A percentile compares a stretch with the other conserved stretches of the same genome.
These are phyloP conservation scores for Verticillium albo-atrum DNA, from an alignment of 2,329 filamentous ascomycete genomes.

Conservation along the genomic window DNA sequence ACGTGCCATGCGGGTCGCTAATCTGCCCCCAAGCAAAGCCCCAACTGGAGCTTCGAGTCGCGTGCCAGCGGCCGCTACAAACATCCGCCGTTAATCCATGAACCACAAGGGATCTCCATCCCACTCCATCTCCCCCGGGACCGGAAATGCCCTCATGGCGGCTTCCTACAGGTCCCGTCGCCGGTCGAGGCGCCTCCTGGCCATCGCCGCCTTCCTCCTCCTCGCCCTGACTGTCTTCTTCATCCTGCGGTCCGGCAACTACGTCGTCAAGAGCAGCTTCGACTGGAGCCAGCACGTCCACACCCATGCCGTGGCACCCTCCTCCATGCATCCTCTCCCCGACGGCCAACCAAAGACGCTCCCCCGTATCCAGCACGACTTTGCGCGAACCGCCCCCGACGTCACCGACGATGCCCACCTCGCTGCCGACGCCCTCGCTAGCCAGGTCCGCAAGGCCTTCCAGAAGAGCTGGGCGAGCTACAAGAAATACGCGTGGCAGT, in stretches of 20 bases:
- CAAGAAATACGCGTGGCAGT: conserved; percentile 37
- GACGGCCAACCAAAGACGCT: conserved; percentile 2
- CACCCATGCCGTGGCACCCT: conserved; percentile 1
- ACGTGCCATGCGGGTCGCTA: no score
- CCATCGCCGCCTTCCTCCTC: conserved; percentile 5
- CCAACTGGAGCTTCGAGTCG: not conserved
- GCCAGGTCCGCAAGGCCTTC: conserved; percentile 19
- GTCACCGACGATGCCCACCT: not conserved
- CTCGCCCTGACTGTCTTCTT: conserved; percentile 5
- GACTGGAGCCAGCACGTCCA: conserved; percentile 9
- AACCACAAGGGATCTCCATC: no score
- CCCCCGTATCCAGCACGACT: conserved; percentile 9
- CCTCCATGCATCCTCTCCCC: conserved; percentile 7
- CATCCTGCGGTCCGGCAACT: not conserved
- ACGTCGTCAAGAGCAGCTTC: conserved; percentile 9
- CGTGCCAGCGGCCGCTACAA: not conserved
- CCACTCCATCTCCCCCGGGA: not conserved
- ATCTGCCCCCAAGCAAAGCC: no score
- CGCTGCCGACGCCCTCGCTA: not conserved
- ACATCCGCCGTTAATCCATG: not conserved
- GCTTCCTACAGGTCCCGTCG: conserved; percentile 8
- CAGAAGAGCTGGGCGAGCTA: conserved; percentile 35
- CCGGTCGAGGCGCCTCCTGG: conserved; percentile 9
- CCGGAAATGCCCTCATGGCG: conserved; percentile 4
- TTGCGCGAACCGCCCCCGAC: not conserved